Evolutionary conservation across 768 basidiomycete genomes (phyloP).

Genomic region (Mycena epipterygia): DNA sequence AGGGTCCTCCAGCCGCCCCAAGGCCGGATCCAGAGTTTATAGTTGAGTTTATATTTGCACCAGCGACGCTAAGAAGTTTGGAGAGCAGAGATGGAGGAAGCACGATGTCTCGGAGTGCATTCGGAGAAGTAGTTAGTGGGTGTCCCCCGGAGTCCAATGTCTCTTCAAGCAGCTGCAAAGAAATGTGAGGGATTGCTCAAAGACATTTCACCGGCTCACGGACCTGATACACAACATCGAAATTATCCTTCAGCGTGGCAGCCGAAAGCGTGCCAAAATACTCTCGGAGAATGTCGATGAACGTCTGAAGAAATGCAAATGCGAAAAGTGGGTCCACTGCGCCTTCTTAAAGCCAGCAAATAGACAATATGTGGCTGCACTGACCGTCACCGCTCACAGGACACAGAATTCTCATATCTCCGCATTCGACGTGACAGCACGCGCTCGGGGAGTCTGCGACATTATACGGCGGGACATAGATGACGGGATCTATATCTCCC

Average conservation of each 20-base stretch:
- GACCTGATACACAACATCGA: constrained; percentile 96
- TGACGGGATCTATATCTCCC: constrained; percentile 78
- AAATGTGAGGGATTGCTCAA: too few relatives aligned
- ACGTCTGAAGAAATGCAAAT: constrained; percentile 90
- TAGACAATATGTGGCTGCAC: constrained; percentile 43
- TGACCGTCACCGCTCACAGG: constrained; percentile 89
- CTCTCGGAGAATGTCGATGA: constrained; percentile 85
- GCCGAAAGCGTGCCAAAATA: constrained; percentile 92
- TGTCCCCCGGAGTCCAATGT: constrained; percentile 95
- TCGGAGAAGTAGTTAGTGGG: constrained; percentile 91
- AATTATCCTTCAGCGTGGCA: constrained; percentile 87
- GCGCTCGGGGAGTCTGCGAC: constrained; percentile 69
- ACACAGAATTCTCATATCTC: constrained; percentile 83
- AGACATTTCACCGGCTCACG: too few relatives aligned
- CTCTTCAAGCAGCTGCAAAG: constrained; percentile 87
- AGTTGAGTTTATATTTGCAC: constrained; percentile 63
- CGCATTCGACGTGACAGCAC: constrained; percentile 85
- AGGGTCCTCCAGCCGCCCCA: constrained; percentile 61
- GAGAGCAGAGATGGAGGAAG: constrained; percentile 90
- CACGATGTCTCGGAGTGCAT: constrained; percentile 93
- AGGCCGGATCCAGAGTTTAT: constrained; percentile 61
- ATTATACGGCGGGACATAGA: constrained; percentile 71
- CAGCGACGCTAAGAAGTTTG: constrained; percentile 71
- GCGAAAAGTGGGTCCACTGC: constrained; percentile 91
- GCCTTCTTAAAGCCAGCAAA: constrained; percentile 17